Percentiles rank a stretch among this genome's conserved stretches.
Conservation (phyloP, 2,329 filamentous ascomycete species). For the Cordyceps javanica region DNA sequence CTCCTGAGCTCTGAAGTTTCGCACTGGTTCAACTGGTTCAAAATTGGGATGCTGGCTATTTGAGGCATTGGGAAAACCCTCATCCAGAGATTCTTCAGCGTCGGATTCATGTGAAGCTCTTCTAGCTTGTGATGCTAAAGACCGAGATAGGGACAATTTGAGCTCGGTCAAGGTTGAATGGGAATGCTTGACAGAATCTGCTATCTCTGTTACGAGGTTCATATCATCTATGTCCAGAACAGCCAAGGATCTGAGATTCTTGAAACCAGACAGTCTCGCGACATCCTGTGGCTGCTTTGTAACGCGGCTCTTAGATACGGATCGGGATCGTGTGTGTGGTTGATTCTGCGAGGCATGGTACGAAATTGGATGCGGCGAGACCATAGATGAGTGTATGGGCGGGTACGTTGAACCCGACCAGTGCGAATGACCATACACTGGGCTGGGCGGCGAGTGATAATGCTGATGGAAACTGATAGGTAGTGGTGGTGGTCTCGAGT, state of each 20-base stretch:
- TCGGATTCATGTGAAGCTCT: slow-evolving; percentile 33
- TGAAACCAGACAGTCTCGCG: slow-evolving; percentile 52
- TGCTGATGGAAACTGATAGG: slow-evolving; percentile 11
- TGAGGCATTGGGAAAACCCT: slow-evolving; percentile 46
- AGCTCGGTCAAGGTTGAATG: slow-evolving; percentile 48
- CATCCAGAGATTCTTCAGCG: slow-evolving; percentile 44
- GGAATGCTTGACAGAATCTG: slow-evolving; percentile 48
- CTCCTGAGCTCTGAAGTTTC: slow-evolving; percentile 43
- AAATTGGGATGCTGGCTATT: slow-evolving; percentile 24
- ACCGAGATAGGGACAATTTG: slow-evolving; percentile 52
- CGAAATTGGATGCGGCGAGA: slow-evolving; percentile 8
- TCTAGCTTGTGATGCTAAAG: slow-evolving; percentile 38
- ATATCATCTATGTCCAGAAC: slow-evolving; percentile 56
- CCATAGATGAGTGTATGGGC: slow-evolving; percentile 18
- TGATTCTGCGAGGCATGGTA: slow-evolving; percentile 8
- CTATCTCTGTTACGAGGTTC: slow-evolving; percentile 50
- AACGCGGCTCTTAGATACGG: slow-evolving; percentile 32
- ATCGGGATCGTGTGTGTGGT: slow-evolving; percentile 20
- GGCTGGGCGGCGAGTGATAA: neutral
- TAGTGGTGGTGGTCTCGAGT: slow-evolving; percentile 43
- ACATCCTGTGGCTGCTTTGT: slow-evolving; percentile 36
- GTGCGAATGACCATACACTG: slow-evolving; percentile 15
- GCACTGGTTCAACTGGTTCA: slow-evolving; percentile 37
- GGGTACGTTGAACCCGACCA: slow-evolving; percentile 21
- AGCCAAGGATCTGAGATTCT: slow-evolving; percentile 44